Conservation (phyloP, 2,329 filamentous ascomycete genomes). For the Corniculantispora saksenae region DNA sequence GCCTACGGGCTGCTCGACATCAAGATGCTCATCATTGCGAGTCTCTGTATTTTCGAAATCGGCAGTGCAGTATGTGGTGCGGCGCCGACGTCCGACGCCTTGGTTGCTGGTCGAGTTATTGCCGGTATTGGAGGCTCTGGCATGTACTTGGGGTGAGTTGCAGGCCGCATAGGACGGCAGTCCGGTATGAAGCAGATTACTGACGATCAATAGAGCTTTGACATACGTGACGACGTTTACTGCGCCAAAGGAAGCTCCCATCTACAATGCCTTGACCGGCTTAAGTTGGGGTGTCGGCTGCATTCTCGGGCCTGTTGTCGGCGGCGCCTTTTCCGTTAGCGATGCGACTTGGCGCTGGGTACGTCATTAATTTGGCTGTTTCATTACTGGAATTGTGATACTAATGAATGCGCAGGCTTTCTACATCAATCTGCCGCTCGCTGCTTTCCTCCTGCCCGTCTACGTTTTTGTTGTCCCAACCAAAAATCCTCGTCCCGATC, state of each 20-base stretch:
- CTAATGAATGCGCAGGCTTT: conserved; percentile 8
- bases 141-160: conserved; percentile 34
- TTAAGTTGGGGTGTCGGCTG: conserved; percentile 45
- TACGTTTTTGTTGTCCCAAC: conserved; percentile 30
- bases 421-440: conserved; percentile 51
- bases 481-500: conserved; percentile 23
- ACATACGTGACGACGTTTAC: background rate
- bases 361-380: background rate
- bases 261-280: background rate
- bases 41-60: conserved; percentile 27
- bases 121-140: conserved; percentile 43
- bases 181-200: conserved; percentile 12
- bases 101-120: conserved; percentile 47
- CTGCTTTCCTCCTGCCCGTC: conserved; percentile 32
- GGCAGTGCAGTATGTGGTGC: conserved; percentile 39
- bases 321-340: conserved; percentile 42
- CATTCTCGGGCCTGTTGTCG: conserved; percentile 49
- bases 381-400: background rate
- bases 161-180: background rate
- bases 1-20: conserved; percentile 44
- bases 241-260: background rate
- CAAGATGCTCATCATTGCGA: conserved; percentile 38
- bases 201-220: background rate
- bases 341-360: conserved; percentile 43
- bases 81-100: conserved; percentile 40